Percentiles rank a stretch among this genome's conserved stretches.
Evolutionary conservation across 495 filamentous ascomycete genomes (phyloP).

Genomic region (Jackrogersella multiformis): DNA sequence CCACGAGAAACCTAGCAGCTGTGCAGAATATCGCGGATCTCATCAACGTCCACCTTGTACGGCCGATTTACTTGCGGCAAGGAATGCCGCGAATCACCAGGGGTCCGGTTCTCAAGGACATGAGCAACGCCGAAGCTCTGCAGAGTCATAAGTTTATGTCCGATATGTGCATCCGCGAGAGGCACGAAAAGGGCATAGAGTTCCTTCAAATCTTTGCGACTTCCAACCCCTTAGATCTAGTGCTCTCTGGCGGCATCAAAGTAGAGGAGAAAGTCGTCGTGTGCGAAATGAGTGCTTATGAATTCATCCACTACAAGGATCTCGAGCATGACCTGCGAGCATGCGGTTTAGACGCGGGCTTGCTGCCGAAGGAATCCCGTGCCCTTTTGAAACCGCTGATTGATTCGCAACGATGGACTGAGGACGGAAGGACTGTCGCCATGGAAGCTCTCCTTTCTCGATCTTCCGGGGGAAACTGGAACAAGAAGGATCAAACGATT

Average conservation of each 20-base stretch:
- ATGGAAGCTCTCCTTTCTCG: constrained; percentile 6
- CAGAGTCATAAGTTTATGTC: constrained; percentile 43
- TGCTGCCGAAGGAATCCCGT: constrained; percentile 9
- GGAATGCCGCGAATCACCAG: constrained; percentile 47
- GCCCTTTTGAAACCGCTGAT: neutral
- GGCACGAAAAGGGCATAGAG: constrained; percentile 42
- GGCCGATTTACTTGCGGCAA: constrained; percentile 46
- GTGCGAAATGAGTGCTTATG: constrained; percentile 28
- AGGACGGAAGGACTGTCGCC: constrained; percentile 9
- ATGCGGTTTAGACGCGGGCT: constrained; percentile 25
- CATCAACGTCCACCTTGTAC: constrained; percentile 60
- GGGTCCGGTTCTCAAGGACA: constrained; percentile 41
- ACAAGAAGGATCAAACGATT: neutral
- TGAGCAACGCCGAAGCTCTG: constrained; percentile 46
- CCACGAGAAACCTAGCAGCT: constrained; percentile 64
- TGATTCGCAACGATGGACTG: neutral
- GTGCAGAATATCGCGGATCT: constrained; percentile 66
- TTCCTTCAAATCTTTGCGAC: constrained; percentile 48
- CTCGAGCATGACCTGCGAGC: constrained; percentile 38
- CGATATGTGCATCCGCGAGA: constrained; percentile 41
- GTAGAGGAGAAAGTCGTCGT: constrained; percentile 31
- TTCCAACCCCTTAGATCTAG: constrained; percentile 44
- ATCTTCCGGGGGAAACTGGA: constrained; percentile 15
- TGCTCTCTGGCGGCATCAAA: constrained; percentile 13
- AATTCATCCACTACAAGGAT: constrained; percentile 35